Evolutionary conservation across 106 monocot genomes (phyloP).

Genomic region (Chionographis japonica): DNA sequence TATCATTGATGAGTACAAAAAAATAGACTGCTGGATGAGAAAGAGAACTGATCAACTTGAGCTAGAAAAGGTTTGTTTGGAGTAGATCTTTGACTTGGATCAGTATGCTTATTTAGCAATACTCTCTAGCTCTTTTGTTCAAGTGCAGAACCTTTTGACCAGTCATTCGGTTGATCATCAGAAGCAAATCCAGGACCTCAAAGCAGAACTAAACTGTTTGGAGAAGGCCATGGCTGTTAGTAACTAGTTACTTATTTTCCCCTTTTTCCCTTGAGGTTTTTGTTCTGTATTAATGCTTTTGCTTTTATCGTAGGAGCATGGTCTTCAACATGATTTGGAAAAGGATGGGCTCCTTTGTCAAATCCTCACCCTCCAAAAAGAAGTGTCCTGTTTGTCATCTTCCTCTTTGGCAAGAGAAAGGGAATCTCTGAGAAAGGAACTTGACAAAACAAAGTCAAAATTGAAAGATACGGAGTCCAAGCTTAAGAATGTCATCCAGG

Average conservation of each 20-base stretch:
- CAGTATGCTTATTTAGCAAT: background rate
- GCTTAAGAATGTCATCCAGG: conserved; percentile 77
- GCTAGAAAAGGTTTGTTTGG: conserved; percentile 58
- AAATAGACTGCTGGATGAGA: conserved; percentile 31
- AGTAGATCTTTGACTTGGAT: background rate
- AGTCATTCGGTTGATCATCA: conserved; percentile 23
- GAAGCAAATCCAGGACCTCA: conserved; percentile 43
- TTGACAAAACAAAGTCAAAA: conserved; percentile 71
- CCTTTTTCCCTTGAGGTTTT: conserved; percentile 1
- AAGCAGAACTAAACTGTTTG: conserved; percentile 18
- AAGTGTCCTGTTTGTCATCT: conserved; percentile 53
- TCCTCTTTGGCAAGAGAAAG: conserved; percentile 66
- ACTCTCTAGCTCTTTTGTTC: background rate
- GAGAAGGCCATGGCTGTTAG: conserved; percentile 61
- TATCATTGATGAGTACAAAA: conserved; percentile 32
- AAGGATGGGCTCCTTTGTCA: conserved; percentile 64
- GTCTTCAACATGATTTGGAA: conserved; percentile 56
- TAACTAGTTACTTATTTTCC: conserved; percentile 7
- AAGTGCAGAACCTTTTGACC: conserved; percentile 41
- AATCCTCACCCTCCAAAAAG: conserved; percentile 60
- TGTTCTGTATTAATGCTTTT: background rate
- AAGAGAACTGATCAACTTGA: conserved; percentile 45
- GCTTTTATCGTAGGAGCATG: conserved; percentile 41
- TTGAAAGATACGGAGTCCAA: conserved; percentile 87
- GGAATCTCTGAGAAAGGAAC: conserved; percentile 76